Conservation (phyloP, 345 rosid species). For the Erodium maritimum region DNA sequence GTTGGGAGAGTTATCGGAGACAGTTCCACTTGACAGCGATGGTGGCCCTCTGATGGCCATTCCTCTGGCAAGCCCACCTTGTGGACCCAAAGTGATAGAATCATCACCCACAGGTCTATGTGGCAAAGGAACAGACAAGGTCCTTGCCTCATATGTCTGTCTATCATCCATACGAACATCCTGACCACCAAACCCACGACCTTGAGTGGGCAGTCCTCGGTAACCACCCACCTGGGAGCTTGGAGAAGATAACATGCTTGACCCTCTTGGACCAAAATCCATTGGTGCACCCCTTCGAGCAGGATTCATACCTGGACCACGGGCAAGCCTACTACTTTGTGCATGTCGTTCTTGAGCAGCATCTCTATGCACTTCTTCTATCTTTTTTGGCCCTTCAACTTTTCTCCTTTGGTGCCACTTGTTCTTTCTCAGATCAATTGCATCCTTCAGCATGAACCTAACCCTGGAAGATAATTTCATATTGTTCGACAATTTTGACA, state of each 20-base stretch:
- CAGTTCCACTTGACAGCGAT: conserved; percentile 18
- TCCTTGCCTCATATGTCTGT: conserved; percentile 53
- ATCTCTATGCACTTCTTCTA: conserved; percentile 96
- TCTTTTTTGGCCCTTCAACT: conserved; percentile 97
- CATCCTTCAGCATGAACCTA: conserved; percentile 86
- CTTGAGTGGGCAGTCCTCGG: conserved; percentile 53
- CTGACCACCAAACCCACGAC: conserved; percentile 51
- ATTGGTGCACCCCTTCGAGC: conserved; percentile 43
- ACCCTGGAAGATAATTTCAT: conserved; percentile 71
- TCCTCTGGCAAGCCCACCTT: conserved; percentile 95
- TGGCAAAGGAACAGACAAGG: conserved; percentile 62
- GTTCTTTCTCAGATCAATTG: conserved; percentile 76
- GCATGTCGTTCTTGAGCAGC: conserved; percentile 94
- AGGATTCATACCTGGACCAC: conserved; percentile 50
- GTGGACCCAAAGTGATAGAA: conserved; percentile 82
- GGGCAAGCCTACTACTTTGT: conserved; percentile 57
- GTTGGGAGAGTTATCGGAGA: conserved; percentile 34
- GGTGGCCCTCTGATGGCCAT: conserved; percentile 67
- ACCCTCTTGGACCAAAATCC: conserved; percentile 71
- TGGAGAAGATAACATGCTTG: conserved; percentile 53
- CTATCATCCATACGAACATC: conserved; percentile 75
- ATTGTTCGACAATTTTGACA: conserved; percentile 53
- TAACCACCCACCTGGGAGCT: conserved; percentile 55
- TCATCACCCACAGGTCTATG: conserved; percentile 61
- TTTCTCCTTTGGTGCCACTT: conserved; percentile 98